Base-by-base conservation (phyloP, 2,329 filamentous ascomycete genomes). In the Colletotrichum shisoi region DNA sequence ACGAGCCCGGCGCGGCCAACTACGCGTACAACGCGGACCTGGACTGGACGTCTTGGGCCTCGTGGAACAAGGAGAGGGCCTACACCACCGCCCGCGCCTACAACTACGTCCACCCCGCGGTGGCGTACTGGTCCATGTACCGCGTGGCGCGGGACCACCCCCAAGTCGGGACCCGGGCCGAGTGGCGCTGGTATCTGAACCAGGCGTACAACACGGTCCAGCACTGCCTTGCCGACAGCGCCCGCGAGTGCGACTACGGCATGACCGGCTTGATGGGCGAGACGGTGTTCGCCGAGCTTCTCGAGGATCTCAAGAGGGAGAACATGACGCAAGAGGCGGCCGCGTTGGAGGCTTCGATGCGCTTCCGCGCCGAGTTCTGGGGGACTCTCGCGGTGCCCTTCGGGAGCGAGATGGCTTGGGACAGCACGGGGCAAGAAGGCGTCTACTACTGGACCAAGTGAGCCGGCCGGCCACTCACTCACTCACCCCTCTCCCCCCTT, bases 371-470 rank as follows among this genome's bases (percentile, higher is more conserved):
- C 1, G 68, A 78, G 3, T 71, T 75, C 1, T 89, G 86, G 86
- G 73, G 83, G n/a, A 76, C 75, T 0, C 75, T 83, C 58, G 78
- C 79, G 8, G 82, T 84, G 5, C 86, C 86, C 0, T 89, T 82
- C 67, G 86, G 85, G 0, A 87, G 84, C 57, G 86, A 88, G 72
- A 85, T 86, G 84, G 82, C 85, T 0, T 89, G 86, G 86, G 86
- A 89, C 64, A 87, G 83, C 0, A 88, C 86, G 0, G 85, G 84
- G 0, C 85, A 89, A 69, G 86, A 89, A 72, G 85, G 85, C 0
- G 83, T 88, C 0, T 88, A 86, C 67, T 85, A 85, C 67, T 88
- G 85, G 85, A 77, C 81, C 6, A 82, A 80, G 79, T 80, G 70
- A 73, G 74, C 70, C 4, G 5, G 24, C 24, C 24, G 4, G 24